Conservation (phyloP, 139 green algal genomes). For the Chlamydomonas sp. region DNA sequence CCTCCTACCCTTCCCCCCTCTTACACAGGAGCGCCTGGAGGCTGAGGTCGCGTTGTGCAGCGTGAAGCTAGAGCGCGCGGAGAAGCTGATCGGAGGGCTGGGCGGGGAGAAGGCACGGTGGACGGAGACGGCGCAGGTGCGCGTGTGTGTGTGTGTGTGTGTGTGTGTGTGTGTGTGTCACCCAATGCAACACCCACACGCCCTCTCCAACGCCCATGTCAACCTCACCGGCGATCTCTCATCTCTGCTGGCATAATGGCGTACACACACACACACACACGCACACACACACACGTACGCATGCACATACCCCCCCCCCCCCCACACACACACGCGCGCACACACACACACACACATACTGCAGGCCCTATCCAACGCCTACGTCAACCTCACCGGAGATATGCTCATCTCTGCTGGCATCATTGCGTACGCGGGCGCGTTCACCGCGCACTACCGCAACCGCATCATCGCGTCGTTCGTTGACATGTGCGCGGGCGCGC, state of each 20-base stretch:
- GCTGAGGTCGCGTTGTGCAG: constrained; percentile 55
- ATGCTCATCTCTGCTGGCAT: constrained; percentile 62
- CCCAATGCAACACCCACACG: too few species aligned
- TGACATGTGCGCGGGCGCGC: constrained; percentile 42
- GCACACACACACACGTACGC: too few species aligned
- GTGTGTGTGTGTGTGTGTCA: too few species aligned
- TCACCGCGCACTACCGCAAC: constrained; percentile 55
- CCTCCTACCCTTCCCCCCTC: not conserved
- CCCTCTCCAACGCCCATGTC: constrained; percentile 41
- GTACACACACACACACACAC: too few species aligned
- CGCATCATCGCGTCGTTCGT: constrained; percentile 41
- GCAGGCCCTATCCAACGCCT: not conserved
- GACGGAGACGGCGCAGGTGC: too few species aligned
- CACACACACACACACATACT: too few species aligned
- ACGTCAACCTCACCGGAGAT: constrained; percentile 65
- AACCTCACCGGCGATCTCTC: constrained; percentile 64
- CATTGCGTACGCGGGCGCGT: constrained; percentile 65
- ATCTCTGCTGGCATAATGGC: constrained; percentile 50
- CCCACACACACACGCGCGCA: too few species aligned
- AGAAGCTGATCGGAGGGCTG: constrained; percentile 57
- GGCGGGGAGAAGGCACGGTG: constrained; percentile 53
- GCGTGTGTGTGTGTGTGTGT: constrained; percentile 35
- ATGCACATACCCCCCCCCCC: too few species aligned
- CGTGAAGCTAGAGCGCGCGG: constrained; percentile 62
- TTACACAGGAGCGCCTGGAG: constrained; percentile 55